phyloP scores from a whole-genome alignment of 495 filamentous ascomycete species.

The Saxophila tyrrhenica region DNA sequence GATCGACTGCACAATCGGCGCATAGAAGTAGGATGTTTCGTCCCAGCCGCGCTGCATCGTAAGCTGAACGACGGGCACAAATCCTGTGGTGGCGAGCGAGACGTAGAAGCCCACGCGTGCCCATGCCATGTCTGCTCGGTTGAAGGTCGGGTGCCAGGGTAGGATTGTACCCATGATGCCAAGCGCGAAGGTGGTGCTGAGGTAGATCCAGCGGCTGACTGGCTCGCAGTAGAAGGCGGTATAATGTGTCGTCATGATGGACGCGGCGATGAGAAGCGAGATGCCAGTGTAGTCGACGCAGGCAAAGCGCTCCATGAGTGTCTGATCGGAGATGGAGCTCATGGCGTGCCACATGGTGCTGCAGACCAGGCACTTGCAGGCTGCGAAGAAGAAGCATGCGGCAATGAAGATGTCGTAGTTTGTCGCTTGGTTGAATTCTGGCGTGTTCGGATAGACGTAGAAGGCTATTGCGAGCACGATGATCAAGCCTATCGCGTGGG shows the following conservation, averaged over 20 bases:
- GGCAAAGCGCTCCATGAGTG: constrained; percentile 85
- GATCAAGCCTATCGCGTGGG: constrained; percentile 76
- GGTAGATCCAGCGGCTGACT: constrained; percentile 73
- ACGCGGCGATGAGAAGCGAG: constrained; percentile 87
- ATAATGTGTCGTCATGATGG: constrained; percentile 97
- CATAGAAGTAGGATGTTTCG: constrained; percentile 77
- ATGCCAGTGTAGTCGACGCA: constrained; percentile 99
- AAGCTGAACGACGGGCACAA: constrained; percentile 77
- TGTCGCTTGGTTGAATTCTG: constrained; percentile 76
- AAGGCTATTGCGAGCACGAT: constrained; percentile 84
- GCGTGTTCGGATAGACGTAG: constrained; percentile 83
- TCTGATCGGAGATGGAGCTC: constrained; percentile 84
- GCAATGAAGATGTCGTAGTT: constrained; percentile 81
- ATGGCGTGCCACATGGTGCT: constrained; percentile 97
- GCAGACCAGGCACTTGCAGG: constrained; percentile 91
- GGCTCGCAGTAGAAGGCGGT: constrained; percentile 98
- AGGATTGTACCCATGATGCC: constrained; percentile 83
- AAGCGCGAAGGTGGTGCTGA: constrained; percentile 65
- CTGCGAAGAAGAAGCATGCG: constrained; percentile 92
- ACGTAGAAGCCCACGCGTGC: constrained; percentile 86
- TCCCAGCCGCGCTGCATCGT: constrained; percentile 58
- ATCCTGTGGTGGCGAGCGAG: constrained; percentile 77
- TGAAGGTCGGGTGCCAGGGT: constrained; percentile 95
- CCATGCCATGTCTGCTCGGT: constrained; percentile 85
- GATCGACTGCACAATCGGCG: constrained; percentile 74